phyloP scores from a whole-genome alignment of 495 filamentous ascomycete genomes.

The Neurospora sp. region DNA sequence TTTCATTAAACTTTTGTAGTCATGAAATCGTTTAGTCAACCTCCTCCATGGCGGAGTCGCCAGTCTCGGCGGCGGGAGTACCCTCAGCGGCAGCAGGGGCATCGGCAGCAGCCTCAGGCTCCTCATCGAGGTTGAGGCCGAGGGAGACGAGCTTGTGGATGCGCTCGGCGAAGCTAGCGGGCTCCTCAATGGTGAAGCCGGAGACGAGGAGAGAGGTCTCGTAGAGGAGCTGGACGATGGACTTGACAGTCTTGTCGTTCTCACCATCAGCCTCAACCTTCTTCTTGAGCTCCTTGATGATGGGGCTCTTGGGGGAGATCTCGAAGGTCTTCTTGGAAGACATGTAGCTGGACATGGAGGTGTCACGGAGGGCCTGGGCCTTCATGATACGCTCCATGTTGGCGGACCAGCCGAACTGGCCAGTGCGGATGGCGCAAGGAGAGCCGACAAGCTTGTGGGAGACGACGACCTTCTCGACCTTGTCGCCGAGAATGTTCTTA shows the following conservation, averaged over 20 bases:
- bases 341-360: slow-evolving; percentile 99
- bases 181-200: slow-evolving; percentile 99
- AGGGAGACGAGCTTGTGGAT: slow-evolving; percentile 98
- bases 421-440: slow-evolving; percentile 97
- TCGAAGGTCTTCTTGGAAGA: slow-evolving; percentile 99
- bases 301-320: slow-evolving; percentile 96
- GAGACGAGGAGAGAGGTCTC: slow-evolving; percentile 98
- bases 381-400: slow-evolving; percentile 99
- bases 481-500: slow-evolving; percentile 98
- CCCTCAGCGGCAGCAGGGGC: slow-evolving; percentile 42
- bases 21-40: slow-evolving; percentile 45
- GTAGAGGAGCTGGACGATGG: slow-evolving; percentile 92
- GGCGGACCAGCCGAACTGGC: slow-evolving; percentile 99
- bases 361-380: slow-evolving; percentile 98
- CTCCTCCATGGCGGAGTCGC: slow-evolving; percentile 56
- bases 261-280: slow-evolving; percentile 97
- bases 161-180: slow-evolving; percentile 91
- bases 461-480: slow-evolving; percentile 99
- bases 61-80: slow-evolving; percentile 41
- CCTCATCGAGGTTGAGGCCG: slow-evolving; percentile 90
- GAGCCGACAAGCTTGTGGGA: slow-evolving; percentile 93
- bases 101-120: slow-evolving; percentile 63
- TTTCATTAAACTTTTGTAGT: slow-evolving; percentile 26
- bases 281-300: slow-evolving; percentile 97
- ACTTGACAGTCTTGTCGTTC: slow-evolving; percentile 97